These are phyloP conservation scores for Cyclotella choctawhatcheeana DNA, from an alignment of 108 stramenopile genomes.

Conservation along the genomic window DNA sequence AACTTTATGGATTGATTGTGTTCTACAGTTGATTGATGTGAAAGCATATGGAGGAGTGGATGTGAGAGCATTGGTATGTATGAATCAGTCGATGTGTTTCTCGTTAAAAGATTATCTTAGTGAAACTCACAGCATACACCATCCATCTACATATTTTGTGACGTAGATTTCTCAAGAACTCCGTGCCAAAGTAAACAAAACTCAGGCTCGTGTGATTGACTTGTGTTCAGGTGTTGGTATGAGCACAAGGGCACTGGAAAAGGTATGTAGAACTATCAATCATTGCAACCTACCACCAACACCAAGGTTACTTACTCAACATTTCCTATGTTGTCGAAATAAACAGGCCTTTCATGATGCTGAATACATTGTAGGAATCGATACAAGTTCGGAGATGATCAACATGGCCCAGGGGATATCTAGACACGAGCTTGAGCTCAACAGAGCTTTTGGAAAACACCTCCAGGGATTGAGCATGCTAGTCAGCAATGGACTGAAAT, in stretches of 20 bases:
- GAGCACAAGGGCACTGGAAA: slow-evolving; percentile 70
- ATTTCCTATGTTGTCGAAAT: neutral
- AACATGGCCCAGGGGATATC: slow-evolving; percentile 68
- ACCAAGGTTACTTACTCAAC: neutral
- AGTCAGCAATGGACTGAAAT: slow-evolving; percentile 17
- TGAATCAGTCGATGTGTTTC: no score
- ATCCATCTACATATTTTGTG: no score
- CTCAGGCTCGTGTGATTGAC: slow-evolving; percentile 62
- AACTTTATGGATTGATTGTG: neutral
- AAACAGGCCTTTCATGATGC: slow-evolving; percentile 69
- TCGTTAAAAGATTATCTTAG: neutral
- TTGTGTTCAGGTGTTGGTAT: slow-evolving; percentile 87
- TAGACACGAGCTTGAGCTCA: slow-evolving; percentile 27
- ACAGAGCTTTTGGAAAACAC: slow-evolving; percentile 27
- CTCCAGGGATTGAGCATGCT: slow-evolving; percentile 17
- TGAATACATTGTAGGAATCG: slow-evolving; percentile 63
- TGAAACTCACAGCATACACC: no score
- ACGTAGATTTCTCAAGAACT: slow-evolving; percentile 54
- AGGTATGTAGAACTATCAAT: no score
- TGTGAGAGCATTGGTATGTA: slow-evolving; percentile 56
- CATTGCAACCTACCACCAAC: neutral
- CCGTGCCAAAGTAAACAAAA: slow-evolving; percentile 38
- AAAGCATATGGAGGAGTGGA: slow-evolving; percentile 78
- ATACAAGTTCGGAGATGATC: slow-evolving; percentile 85
- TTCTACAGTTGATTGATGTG: slow-evolving; percentile 63